Evolutionary conservation across 2,329 filamentous ascomycete genomes (phyloP), one percentile per base, ranked within the genome.

Genomic region (Penicillium sp.): DNA sequence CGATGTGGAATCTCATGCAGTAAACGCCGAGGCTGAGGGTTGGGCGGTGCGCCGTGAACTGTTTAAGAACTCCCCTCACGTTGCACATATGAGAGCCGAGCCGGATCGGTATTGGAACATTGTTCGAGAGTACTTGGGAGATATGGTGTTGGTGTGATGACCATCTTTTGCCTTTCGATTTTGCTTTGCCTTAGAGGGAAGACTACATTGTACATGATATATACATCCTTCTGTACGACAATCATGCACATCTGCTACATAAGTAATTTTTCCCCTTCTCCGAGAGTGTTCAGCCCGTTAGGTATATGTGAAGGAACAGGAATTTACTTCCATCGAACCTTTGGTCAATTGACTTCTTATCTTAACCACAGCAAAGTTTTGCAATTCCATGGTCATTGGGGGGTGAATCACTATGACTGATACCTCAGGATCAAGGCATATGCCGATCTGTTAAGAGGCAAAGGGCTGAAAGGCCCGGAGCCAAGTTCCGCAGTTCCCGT

Each of bases 51-150:
- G 60, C 20, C 66, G 65, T 42, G 74, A 76, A 53, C 66, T 67
- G 55, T 77, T 76, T 47, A 49, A 62, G n/a, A 71, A 66, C 0
- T 67, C 72, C 26, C 61, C 66, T 39, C 75, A 78, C 69, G 74
- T 77, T 50, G 69, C 63, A 13, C 73, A 76, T 67, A 76, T 76
- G 73, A 69, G 64, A 55, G 56, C 56, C 3, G 71, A 74, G 50
- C 72, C 71, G 4, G 69, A 66, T 37, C 64, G 74, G 31, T 77
- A 78, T 57, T 78, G 75, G 75, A 54, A 50, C 3, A 68, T 76
- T 56, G 64, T 77, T 34, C 63, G 53, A 51, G 50, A 55, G 10
- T 64, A 69, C 53, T 35, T 72, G 32, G 54, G 63, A 14, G 53
- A 26, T 8, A 14, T 20, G n/a, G 26, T 47, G 11, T 46, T 26